Base-by-base conservation (phyloP, 805 yeast genomes). In the Hanseniaspora singularis region DNA sequence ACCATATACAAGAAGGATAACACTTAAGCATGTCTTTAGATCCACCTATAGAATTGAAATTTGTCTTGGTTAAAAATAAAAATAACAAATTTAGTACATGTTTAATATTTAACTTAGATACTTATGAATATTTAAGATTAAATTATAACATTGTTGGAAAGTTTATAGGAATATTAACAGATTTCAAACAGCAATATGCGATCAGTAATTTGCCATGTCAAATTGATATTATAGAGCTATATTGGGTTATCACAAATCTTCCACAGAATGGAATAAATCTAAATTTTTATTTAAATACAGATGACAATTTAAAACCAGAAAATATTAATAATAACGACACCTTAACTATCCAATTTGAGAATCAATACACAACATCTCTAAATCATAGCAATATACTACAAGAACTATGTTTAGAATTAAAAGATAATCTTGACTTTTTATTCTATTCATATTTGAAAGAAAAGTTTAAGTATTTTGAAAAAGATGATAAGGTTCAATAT, bases 381-480 rank as follows among this genome's bases (percentile, higher is more conserved):
- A n/a, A n/a, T n/a, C n/a, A n/a, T n/a, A n/a, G n/a, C n/a, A n/a
- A n/a, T n/a, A 8, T 36, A 15, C n/a, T 22, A 11, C 22, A 37
- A 4, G n/a, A 10, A 4, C 30, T 44, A 2, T 18, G 24, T 18
- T 10, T 2, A 19, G 27, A 37, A 18, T 18, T 44, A 9, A n/a
- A 37, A 2, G 15, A 22, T 20, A 15, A 31, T 23, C 8, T 44
- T 7, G 38, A 37, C 20, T 36, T 31, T 37, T 14, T 16, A 22
- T 44, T 44, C 28, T 44, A 44, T 15, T 23, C 14, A n/a, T 44
- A 44, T 23, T 24, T 44, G 28, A 44, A 44, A 37, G 11, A 18
- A 10, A 44, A 44, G 8, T 44, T 44, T 14, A 37, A 28, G 28
- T 8, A 9, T 16, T 1, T 14, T 1, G 19, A 2, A 16, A 24